These are phyloP conservation scores for Francoa sonchifolia DNA, from an alignment of 441 rosid species.

Conservation along the genomic window DNA sequence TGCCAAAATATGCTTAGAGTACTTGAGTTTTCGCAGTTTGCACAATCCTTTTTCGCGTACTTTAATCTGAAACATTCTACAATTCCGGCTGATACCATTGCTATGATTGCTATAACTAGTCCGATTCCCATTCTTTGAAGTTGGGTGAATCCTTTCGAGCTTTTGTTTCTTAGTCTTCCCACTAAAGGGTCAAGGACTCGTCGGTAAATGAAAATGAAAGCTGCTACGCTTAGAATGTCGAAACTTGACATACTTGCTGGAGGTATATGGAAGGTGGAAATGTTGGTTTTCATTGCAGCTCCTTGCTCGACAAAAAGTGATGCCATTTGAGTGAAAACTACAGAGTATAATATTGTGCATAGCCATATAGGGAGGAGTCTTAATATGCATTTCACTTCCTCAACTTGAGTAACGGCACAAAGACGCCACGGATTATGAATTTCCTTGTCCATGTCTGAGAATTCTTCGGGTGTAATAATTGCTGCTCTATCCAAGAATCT, in stretches of 20 bases:
- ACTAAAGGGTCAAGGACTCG: conserved; percentile 69
- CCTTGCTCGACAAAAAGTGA: conserved; percentile 98
- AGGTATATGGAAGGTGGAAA: conserved; percentile 59
- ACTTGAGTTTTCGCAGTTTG: conserved; percentile 75
- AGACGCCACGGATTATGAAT: conserved; percentile 53
- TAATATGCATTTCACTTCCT: conserved; percentile 90
- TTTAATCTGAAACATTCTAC: conserved; percentile 73
- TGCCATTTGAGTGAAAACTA: conserved; percentile 96
- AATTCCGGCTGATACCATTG: conserved; percentile 88
- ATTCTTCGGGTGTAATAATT: conserved; percentile 47
- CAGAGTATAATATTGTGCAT: conserved; percentile 90
- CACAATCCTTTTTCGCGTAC: conserved; percentile 56
- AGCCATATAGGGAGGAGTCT: conserved; percentile 90
- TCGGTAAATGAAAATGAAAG: conserved; percentile 70
- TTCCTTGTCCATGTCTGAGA: conserved; percentile 52
- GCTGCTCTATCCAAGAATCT: conserved; percentile 97
- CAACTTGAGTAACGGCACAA: conserved; percentile 87
- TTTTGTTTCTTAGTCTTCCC: conserved; percentile 30
- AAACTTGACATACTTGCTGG: conserved; percentile 95
- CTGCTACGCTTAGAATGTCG: conserved; percentile 73
- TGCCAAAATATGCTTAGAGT: conserved; percentile 96
- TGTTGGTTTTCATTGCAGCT: conserved; percentile 75
- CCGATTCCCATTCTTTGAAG: conserved; percentile 96
- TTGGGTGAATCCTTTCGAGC: conserved; percentile 60
- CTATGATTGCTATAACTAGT: conserved; percentile 72